Conservation (phyloP, 306 rosid genomes). For the Medicago lupulina region DNA sequence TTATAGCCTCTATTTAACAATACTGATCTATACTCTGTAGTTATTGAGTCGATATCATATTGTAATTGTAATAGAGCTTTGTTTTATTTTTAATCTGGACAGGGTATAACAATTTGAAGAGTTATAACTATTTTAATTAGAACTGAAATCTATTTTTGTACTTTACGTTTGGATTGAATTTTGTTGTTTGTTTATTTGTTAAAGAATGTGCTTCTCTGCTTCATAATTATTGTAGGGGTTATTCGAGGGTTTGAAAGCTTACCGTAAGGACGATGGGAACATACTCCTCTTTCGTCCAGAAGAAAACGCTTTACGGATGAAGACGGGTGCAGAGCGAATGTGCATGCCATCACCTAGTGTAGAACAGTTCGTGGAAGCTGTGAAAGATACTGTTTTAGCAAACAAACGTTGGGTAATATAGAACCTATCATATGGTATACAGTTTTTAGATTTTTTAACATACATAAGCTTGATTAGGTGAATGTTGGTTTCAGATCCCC, state of each 20-base stretch:
- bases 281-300: slow-evolving; percentile 90
- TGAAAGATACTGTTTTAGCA: slow-evolving; percentile 84
- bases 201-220: slow-evolving; percentile 32
- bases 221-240: slow-evolving; percentile 65
- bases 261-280: slow-evolving; percentile 73
- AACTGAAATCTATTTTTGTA: slow-evolving; percentile 7
- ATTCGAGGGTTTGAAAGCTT: slow-evolving; percentile 97
- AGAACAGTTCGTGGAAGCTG: slow-evolving; percentile 90
- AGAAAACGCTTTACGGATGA: slow-evolving; percentile 88
- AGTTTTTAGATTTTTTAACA: slow-evolving; percentile 3
- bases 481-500: slow-evolving; percentile 72
- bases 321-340: slow-evolving; percentile 90
- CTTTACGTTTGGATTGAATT: background rate
- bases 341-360: slow-evolving; percentile 94
- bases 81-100: background rate
- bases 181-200: slow-evolving; percentile 19
- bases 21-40: background rate
- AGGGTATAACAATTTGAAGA: background rate
- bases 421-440: slow-evolving; percentile 4
- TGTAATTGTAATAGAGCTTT: background rate
- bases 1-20: background rate
- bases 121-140: background rate
- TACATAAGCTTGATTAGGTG: slow-evolving; percentile 21
- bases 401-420: slow-evolving; percentile 86
- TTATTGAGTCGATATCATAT: background rate